Evolutionary conservation across 2,329 filamentous ascomycete species (phyloP).

Genomic region (Lachnellula cervina): DNA sequence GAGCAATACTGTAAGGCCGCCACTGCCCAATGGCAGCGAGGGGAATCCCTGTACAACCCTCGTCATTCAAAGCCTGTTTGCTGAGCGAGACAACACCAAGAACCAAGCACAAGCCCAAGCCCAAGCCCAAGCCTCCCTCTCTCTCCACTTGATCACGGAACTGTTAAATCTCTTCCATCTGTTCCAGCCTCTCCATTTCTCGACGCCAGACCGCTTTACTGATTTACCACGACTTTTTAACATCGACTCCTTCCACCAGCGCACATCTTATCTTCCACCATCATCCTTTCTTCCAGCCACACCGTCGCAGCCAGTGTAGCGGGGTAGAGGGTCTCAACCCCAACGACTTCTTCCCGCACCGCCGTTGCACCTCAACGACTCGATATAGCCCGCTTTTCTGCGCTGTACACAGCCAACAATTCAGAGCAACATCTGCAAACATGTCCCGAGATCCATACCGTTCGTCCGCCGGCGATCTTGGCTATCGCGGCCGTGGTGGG

Average conservation of each 20-base stretch:
- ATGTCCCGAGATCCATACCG: conserved; percentile 32
- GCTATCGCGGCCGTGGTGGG: conserved; percentile 29
- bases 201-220: no score
- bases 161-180: conserved; percentile 16
- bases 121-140: not conserved
- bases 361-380: not conserved
- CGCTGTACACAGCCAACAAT: not conserved
- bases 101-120: not conserved
- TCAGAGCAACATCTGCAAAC: not conserved
- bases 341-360: not conserved
- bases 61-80: conserved; percentile 14
- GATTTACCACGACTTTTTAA: not conserved
- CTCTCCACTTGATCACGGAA: not conserved
- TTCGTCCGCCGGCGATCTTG: conserved; percentile 33
- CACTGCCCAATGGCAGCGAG: conserved; percentile 9
- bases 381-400: conserved; percentile 1
- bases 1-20: not conserved
- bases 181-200: conserved; percentile 12
- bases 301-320: not conserved
- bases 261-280: not conserved
- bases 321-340: conserved; percentile 1
- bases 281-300: not conserved
- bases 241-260: not conserved
- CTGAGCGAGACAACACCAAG: conserved; percentile 2
- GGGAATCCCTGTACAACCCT: conserved; percentile 2